Base-by-base conservation (phyloP, 768 basidiomycete genomes). In the Thelephora aurantiotincta region DNA sequence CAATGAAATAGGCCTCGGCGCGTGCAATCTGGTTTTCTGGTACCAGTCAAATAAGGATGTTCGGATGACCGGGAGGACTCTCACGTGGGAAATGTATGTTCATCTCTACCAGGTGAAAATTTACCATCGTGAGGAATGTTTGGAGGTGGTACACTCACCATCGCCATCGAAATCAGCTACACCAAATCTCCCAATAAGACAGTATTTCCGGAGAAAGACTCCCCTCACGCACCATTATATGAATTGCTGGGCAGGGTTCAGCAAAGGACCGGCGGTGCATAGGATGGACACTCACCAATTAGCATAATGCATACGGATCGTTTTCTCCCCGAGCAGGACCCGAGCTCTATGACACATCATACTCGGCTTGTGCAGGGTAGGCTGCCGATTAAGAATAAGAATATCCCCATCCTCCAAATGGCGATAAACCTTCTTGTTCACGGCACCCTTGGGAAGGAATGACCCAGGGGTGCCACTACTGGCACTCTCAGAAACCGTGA, bases 241-340 rank as follows among this genome's bases (percentile, higher is more conserved):
- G 94, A 98, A 63, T 98, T 97, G 66, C 91, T 94, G 55, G 36
- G 19, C 52, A 45, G 33, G 47, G 33, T 35, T 51, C n/a, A 33
- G 11, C 35, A 9, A 49, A 12, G 49, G 57, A 41, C 34, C 13
- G 7, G 46, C 18, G 19, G 34, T 9, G 13, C n/a, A 36, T 5
- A 44, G 11, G 3, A 41, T 19, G 14, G 20, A 41, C 38, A 68
- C 79, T 46, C 50, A 94, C 92, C 94, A 99, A 59, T 99, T 99
- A 20, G 96, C 94, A 60, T 99, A 99, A 68, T 99, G 96, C 93
- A 99, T 93, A 12, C 96, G 78, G 60, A 99, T 98, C 0, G 96
- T 98, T 71, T 97, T 99, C 66, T 99, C 96, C 20, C 94, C 96
- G 51, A 80, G 76, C 52, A 99, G 63, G 16, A 98, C 84, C 48